A percentile compares a stretch with the other conserved stretches of the same genome.
Conservation (phyloP, 2,329 filamentous ascomycete species). For the Epichloe typhina region DNA sequence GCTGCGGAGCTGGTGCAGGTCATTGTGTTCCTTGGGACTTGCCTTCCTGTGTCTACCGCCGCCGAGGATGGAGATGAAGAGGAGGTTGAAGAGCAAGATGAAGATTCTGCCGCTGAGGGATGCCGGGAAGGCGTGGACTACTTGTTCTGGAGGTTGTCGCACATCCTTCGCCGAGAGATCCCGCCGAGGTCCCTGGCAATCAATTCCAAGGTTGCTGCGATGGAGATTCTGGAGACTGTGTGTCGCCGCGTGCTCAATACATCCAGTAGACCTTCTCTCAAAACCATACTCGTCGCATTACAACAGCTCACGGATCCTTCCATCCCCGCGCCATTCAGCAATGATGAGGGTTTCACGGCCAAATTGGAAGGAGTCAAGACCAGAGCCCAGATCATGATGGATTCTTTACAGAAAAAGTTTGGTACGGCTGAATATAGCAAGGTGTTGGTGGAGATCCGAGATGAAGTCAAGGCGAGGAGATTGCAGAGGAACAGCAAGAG, state of each 20-base stretch:
- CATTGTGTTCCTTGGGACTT: slow-evolving; percentile 63
- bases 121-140: slow-evolving; percentile 44
- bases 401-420: slow-evolving; percentile 70
- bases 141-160: slow-evolving; percentile 65
- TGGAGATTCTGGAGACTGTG: slow-evolving; percentile 62
- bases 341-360: slow-evolving; percentile 54
- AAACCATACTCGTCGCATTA: slow-evolving; percentile 46
- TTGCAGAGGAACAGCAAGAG: slow-evolving; percentile 70
- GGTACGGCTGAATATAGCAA: slow-evolving; percentile 70
- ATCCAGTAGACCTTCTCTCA: slow-evolving; percentile 49
- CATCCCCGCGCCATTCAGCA: slow-evolving; percentile 58
- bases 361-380: slow-evolving; percentile 58
- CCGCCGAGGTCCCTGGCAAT: slow-evolving; percentile 50
- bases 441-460: slow-evolving; percentile 58
- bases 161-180: slow-evolving; percentile 65
- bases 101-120: slow-evolving; percentile 20
- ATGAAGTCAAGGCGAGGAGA: slow-evolving; percentile 57
- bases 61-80: slow-evolving; percentile 27
- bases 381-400: slow-evolving; percentile 65
- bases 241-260: slow-evolving; percentile 45
- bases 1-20: slow-evolving; percentile 69
- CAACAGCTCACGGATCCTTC: slow-evolving; percentile 74
- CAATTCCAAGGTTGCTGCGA: slow-evolving; percentile 60
- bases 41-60: slow-evolving; percentile 28
- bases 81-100: slow-evolving; percentile 30